Evolutionary conservation across 1,284 basidiomycete genomes (phyloP).

Genomic region (Fomitiporia mediterranea): DNA sequence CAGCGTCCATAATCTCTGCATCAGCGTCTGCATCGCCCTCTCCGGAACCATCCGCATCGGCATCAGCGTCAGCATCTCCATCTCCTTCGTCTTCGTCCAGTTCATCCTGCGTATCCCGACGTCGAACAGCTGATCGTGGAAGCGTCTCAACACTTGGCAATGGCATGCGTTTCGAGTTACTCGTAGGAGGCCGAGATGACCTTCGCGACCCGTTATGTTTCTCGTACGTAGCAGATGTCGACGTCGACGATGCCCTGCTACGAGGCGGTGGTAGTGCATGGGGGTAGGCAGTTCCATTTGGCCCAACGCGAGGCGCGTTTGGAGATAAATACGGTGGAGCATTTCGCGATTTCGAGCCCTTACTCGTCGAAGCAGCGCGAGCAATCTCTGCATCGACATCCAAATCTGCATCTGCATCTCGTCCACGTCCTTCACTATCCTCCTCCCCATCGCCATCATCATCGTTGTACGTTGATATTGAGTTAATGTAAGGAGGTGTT

Average conservation of each 20-base stretch:
- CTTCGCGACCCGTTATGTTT: neutral
- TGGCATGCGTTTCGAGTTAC: neutral
- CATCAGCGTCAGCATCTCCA: constrained; percentile 3
- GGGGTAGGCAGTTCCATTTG: neutral
- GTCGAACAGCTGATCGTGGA: neutral
- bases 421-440: neutral
- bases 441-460: constrained; percentile 5
- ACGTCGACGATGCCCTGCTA: constrained; percentile 5
- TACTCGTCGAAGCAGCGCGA: neutral
- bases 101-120: neutral
- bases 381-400: constrained; percentile 32
- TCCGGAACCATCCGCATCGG: constrained; percentile 4
- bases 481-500: constrained; percentile 15
- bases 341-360: neutral
- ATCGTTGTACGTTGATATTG: constrained; percentile 13
- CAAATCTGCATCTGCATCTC: constrained; percentile 22
- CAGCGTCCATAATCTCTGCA: constrained; percentile 15
- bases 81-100: neutral
- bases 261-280: neutral
- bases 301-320: neutral
- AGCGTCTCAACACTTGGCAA: neutral
- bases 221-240: neutral
- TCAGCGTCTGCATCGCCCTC: constrained; percentile 11
- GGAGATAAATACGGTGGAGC: neutral
- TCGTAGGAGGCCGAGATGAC: neutral